A percentile compares a stretch with the other conserved stretches of the same genome.
Evolutionary conservation across 2,329 filamentous ascomycete species (phyloP).

Genomic region (Alternaria sp.): DNA sequence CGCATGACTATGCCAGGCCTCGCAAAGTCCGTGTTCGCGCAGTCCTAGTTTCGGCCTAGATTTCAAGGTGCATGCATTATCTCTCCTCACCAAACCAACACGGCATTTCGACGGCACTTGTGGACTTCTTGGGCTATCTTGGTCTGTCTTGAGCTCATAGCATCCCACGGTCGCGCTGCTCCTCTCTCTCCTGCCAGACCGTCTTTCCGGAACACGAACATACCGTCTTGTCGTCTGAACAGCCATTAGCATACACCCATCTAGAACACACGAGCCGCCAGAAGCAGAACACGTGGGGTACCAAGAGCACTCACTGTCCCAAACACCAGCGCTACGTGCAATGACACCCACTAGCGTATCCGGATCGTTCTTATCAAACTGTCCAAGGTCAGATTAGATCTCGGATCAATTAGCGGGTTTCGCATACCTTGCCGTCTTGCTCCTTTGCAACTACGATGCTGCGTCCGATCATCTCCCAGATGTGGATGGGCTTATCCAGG

Average conservation of each 20-base stretch:
- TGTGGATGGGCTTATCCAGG: conserved; percentile 80
- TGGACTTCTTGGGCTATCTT: conserved; percentile 26
- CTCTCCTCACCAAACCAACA: conserved; percentile 21
- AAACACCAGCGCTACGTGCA: conserved; percentile 94
- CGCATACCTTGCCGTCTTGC: conserved; percentile 58
- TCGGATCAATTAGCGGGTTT: conserved; percentile 41
- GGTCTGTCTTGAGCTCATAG: conserved; percentile 61
- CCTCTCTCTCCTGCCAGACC: conserved; percentile 94
- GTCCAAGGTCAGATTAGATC: conserved; percentile 49
- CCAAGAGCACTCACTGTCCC: conserved; percentile 67
- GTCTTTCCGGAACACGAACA: conserved; percentile 98
- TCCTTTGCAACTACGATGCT: conserved; percentile 86
- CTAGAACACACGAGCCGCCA: neutral
- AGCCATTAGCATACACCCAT: conserved; percentile 5
- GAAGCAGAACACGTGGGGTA: conserved; percentile 6
- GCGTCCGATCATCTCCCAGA: conserved; percentile 96
- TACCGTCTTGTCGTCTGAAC: conserved; percentile 84
- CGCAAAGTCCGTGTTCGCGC: conserved; percentile 41
- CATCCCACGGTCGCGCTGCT: conserved; percentile 91
- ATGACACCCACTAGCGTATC: conserved; percentile 93
- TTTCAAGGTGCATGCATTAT: conserved; percentile 34
- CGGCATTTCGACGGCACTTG: conserved; percentile 31
- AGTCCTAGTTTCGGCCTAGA: conserved; percentile 47
- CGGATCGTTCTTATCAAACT: conserved; percentile 68
- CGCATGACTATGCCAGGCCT: conserved; percentile 43